phyloP scores from a whole-genome alignment of 2,329 filamentous ascomycete genomes.

The Nemania sp. region DNA sequence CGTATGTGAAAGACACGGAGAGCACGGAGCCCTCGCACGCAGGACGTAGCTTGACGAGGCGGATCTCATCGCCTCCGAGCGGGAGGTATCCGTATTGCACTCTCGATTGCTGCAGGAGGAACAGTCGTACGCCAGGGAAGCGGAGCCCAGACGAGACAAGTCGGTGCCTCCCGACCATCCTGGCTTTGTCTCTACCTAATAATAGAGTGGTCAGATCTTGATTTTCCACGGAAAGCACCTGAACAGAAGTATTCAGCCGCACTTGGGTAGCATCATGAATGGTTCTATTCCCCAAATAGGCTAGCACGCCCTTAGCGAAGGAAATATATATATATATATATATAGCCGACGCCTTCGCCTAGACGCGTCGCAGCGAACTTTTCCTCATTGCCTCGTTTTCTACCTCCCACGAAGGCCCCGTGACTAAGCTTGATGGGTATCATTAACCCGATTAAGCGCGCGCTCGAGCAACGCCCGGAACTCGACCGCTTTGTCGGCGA shows the following conservation, averaged over 20 bases:
- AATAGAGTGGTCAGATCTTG: not conserved
- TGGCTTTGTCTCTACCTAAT: not conserved
- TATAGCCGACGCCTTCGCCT: too few relatives aligned
- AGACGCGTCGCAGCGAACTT: too few relatives aligned
- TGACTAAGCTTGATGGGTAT: too few relatives aligned
- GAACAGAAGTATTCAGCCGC: not conserved
- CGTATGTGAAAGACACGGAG: not conserved
- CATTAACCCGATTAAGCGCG: too few relatives aligned
- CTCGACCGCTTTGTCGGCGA: too few relatives aligned
- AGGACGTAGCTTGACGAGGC: not conserved
- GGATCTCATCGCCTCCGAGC: not conserved
- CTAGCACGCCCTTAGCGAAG: too few relatives aligned
- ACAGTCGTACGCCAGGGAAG: not conserved
- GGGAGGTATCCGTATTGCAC: not conserved
- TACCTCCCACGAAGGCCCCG: too few relatives aligned
- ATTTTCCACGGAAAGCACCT: not conserved
- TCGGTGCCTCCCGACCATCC: not conserved
- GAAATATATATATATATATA: too few relatives aligned
- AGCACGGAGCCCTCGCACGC: not conserved
- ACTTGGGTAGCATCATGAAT: too few relatives aligned
- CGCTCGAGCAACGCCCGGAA: too few relatives aligned
- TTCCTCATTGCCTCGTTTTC: too few relatives aligned
- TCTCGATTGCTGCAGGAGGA: not conserved
- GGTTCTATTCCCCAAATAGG: too few relatives aligned
- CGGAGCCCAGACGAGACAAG: not conserved